Base-by-base conservation (phyloP, 768 basidiomycete genomes). In the Cyathus striatus region DNA sequence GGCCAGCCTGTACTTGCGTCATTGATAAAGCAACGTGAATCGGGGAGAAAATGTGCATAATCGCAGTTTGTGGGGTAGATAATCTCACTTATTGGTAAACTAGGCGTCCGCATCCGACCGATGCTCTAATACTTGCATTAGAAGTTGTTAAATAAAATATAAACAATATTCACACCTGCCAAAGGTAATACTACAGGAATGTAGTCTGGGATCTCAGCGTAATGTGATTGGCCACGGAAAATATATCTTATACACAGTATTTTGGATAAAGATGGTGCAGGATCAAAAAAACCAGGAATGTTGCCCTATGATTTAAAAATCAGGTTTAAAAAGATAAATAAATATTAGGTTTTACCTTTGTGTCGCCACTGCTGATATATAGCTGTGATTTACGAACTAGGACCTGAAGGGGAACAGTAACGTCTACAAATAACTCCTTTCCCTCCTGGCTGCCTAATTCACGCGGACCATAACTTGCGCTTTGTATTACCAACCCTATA, bases 221-320 rank as follows among this genome's bases (percentile, higher is more conserved):
- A 86, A 57, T 94, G 91, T 62, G 66, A 54, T 45, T 75, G 75
- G 32, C 79, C 81, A 54, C 76, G 73, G 71, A 94, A 96, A 37
- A 75, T 63, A 63, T 94, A 94, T 35, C 79, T 78, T 27, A 94
- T 69, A 23, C 79, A 71, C 40, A 93, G 65, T 4, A 68, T 67
- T 66, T 94, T 93, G 38, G 73, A 63, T 42, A 75, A 70, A n/a
- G 79, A 79, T 12, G 87, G 82, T 14, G 83, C 81, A 43, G 88
- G 86, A 65, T 95, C 91, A 56, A 78, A 82, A 68, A 96, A 92
- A n/a, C 91, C 91, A 55, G 89, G 82, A 30, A 95, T 69, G 21
- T 79, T 76, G 45, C 80, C 68, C 87, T 86, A 18, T 50, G 30
- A 43, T 40, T 22, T 34, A 34, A 34, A 44, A 34, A 24, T 44